A percentile compares a stretch with the other conserved stretches of the same genome.
phyloP scores from a whole-genome alignment of 2,329 filamentous ascomycete genomes.

The Trichoderma simmonsii region DNA sequence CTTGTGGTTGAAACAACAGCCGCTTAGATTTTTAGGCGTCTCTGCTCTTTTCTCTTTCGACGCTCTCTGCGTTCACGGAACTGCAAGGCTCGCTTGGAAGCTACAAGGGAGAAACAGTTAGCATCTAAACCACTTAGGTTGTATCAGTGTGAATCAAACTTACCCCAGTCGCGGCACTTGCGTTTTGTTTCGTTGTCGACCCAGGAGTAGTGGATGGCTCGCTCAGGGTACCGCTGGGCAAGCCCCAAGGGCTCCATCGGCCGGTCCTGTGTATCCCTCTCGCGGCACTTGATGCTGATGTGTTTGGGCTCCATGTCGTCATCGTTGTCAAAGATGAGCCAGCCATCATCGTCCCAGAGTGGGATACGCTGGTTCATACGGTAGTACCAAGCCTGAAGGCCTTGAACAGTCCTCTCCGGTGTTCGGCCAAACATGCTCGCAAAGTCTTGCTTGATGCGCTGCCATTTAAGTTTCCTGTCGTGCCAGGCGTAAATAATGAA shows the following conservation, averaged over 20 bases:
- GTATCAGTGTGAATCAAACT: slow-evolving; percentile 25
- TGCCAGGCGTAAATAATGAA: slow-evolving; percentile 45
- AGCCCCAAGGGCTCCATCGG: slow-evolving; percentile 38
- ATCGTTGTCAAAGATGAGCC: slow-evolving; percentile 39
- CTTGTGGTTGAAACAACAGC: not conserved
- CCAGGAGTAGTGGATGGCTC: slow-evolving; percentile 46
- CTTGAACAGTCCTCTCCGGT: slow-evolving; percentile 39
- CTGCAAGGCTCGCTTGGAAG: slow-evolving; percentile 35
- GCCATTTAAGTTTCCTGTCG: slow-evolving; percentile 43
- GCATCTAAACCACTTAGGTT: not conserved
- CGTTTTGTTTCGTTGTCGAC: slow-evolving; percentile 39
- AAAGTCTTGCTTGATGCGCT: slow-evolving; percentile 39
- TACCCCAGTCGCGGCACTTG: slow-evolving; percentile 40
- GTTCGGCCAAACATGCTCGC: slow-evolving; percentile 37
- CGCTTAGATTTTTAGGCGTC: slow-evolving; percentile 35
- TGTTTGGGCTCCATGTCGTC: slow-evolving; percentile 38
- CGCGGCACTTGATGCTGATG: slow-evolving; percentile 39
- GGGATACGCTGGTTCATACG: slow-evolving; percentile 43
- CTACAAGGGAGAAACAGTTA: slow-evolving; percentile 22
- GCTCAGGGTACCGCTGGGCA: slow-evolving; percentile 46
- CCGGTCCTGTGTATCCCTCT: slow-evolving; percentile 37
- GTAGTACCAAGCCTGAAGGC: slow-evolving; percentile 44
- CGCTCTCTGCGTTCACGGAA: slow-evolving; percentile 38
- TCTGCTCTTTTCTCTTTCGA: slow-evolving; percentile 38
- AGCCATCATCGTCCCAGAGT: slow-evolving; percentile 39